Evolutionary conservation across 2,329 filamentous ascomycete genomes (phyloP).

Genomic region (Camillea tinctor): DNA sequence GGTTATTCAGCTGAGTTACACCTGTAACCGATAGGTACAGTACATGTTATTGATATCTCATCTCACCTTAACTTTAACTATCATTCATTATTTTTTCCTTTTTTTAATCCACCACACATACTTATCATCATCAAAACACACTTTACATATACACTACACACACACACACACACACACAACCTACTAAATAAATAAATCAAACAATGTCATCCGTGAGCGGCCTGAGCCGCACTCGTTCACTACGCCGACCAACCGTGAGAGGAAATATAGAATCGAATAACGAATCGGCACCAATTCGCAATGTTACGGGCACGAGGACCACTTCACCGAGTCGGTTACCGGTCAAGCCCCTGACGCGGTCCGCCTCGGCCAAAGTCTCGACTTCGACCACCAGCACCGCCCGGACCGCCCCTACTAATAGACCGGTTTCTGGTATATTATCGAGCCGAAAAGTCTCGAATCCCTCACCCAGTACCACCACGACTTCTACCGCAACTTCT

Average conservation of each 20-base stretch:
- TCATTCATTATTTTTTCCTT: too few relatives aligned
- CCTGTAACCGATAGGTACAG: too few relatives aligned
- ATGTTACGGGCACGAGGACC: conserved; percentile 35
- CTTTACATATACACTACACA: too few relatives aligned
- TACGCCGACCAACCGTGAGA: conserved; percentile 41
- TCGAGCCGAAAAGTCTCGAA: conserved; percentile 6
- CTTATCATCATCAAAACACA: too few relatives aligned
- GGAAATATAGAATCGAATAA: conserved; percentile 9
- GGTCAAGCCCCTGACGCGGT: conserved; percentile 42
- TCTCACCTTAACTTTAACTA: neutral
- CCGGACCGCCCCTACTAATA: conserved; percentile 15
- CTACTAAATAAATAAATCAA: neutral
- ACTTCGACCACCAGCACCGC: conserved; percentile 14
- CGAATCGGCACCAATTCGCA: conserved; percentile 18
- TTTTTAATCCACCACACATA: conserved; percentile 7
- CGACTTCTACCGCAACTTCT: conserved; percentile 1
- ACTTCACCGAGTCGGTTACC: conserved; percentile 51
- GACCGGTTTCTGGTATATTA: conserved; percentile 19
- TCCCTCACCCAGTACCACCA: conserved; percentile 9
- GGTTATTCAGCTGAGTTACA: too few relatives aligned
- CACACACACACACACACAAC: too few relatives aligned
- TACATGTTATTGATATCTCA: neutral
- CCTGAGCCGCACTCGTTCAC: conserved; percentile 46
- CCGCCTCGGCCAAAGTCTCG: conserved; percentile 27
- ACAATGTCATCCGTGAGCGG: conserved; percentile 42